Conservation (phyloP, 805 yeast genomes). For the Wickerhamiella parazyma region DNA sequence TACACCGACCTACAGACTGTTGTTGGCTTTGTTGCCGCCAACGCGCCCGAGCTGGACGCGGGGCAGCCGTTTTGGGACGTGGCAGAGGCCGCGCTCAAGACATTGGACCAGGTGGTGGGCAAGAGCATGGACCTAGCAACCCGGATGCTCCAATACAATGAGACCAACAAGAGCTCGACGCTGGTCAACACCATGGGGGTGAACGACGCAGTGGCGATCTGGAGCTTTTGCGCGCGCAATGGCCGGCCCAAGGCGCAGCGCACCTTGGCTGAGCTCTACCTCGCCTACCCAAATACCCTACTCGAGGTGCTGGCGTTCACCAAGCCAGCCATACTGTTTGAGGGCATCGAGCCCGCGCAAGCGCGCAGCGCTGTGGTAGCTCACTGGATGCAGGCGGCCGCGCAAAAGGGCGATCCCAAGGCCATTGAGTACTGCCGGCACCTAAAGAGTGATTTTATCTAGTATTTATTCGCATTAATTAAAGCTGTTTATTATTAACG, state of each 20-base stretch:
- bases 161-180: constrained; percentile 15
- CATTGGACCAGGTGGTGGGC: constrained; percentile 16
- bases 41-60: constrained; percentile 21
- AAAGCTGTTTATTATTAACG: no score
- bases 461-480: background rate
- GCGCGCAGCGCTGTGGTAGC: constrained; percentile 16
- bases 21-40: constrained; percentile 24
- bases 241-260: constrained; percentile 20
- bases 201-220: constrained; percentile 19
- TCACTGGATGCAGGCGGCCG: constrained; percentile 19
- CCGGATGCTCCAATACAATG: constrained; percentile 19
- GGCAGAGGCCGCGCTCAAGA: constrained; percentile 23
- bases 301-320: constrained; percentile 19
- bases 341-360: constrained; percentile 13
- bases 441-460: constrained; percentile 8
- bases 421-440: constrained; percentile 9
- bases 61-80: constrained; percentile 29
- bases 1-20: constrained; percentile 26
- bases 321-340: constrained; percentile 15
- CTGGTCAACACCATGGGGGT: constrained; percentile 20
- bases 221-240: constrained; percentile 21
- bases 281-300: constrained; percentile 13
- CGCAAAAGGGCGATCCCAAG: constrained; percentile 11
- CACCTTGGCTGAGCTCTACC: constrained; percentile 19
- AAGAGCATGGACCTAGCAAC: constrained; percentile 21